These are phyloP conservation scores for Cardiospermum halicacabum DNA, from an alignment of 345 rosid genomes.

Conservation along the genomic window DNA sequence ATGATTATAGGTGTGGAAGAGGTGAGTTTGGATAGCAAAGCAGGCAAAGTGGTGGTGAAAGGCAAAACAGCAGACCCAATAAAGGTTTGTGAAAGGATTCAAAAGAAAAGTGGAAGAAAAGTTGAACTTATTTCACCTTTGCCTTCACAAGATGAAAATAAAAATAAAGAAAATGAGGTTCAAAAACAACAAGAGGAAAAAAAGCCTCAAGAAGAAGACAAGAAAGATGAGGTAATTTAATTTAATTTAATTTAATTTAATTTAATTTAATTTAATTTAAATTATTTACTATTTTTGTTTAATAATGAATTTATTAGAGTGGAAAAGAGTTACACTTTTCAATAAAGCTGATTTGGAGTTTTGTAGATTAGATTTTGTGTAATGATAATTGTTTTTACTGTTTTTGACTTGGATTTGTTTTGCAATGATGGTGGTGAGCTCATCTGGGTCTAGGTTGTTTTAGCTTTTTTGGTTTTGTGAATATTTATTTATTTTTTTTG, in stretches of 20 bases:
- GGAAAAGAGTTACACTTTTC: neutral
- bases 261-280: neutral
- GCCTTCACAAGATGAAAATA: conserved; percentile 46
- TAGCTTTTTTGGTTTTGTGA: no score
- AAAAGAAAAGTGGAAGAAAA: conserved; percentile 62
- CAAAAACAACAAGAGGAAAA: no score
- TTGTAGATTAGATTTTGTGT: no score
- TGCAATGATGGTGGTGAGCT: no score
- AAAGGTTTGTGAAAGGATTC: conserved; percentile 54
- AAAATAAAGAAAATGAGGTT: conserved; percentile 21
- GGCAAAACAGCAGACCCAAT: conserved; percentile 62
- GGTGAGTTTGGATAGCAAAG: conserved; percentile 51
- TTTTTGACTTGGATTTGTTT: no score
- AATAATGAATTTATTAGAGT: neutral
- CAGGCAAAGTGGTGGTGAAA: conserved; percentile 66
- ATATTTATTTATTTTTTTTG: no score
- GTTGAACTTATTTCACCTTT: conserved; percentile 68
- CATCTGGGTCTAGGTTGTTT: no score
- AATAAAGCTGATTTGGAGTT: no score
- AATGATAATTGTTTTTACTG: no score
- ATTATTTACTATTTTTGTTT: no score
- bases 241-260: conserved; percentile 17
- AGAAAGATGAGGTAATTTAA: conserved; percentile 49
- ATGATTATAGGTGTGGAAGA: conserved; percentile 55
- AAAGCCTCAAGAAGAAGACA: conserved; percentile 32